Conservation (phyloP, 495 filamentous ascomycete genomes). For the Penicillium waksmanii region DNA sequence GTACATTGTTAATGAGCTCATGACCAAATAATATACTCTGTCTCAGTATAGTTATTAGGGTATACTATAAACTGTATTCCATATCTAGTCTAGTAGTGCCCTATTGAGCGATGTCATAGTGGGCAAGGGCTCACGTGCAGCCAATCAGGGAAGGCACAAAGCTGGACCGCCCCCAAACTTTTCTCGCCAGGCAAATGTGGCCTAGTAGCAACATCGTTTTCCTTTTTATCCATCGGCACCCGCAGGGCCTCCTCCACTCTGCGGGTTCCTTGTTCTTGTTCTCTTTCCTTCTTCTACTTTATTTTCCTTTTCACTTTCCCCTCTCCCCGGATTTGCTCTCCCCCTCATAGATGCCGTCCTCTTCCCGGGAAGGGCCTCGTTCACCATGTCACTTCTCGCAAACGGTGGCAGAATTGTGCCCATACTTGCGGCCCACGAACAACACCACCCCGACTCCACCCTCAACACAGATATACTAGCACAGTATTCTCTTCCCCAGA, state of each 20-base stretch:
- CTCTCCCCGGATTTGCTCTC: constrained; percentile 5
- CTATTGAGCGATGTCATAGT: constrained; percentile 29
- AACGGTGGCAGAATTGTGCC: constrained; percentile 55
- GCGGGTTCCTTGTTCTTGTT: constrained; percentile 23
- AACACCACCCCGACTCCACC: constrained; percentile 25
- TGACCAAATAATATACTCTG: not conserved
- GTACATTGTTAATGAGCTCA: too few relatives aligned
- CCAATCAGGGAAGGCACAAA: constrained; percentile 21
- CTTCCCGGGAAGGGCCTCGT: constrained; percentile 38
- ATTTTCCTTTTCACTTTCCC: constrained; percentile 14
- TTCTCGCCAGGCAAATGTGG: constrained; percentile 27
- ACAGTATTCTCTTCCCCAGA: constrained; percentile 1
- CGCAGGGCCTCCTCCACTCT: constrained; percentile 34
- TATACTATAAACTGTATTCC: not conserved
- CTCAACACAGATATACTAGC: constrained; percentile 20
- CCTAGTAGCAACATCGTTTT: constrained; percentile 18
- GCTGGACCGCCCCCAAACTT: constrained; percentile 24
- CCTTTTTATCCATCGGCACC: constrained; percentile 34
- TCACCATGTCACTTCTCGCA: constrained; percentile 46
- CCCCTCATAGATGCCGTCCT: constrained; percentile 42
- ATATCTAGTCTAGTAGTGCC: too few relatives aligned
- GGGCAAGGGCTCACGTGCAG: constrained; percentile 25
- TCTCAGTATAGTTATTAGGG: not conserved
- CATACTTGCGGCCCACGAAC: constrained; percentile 42
- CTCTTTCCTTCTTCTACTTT: constrained; percentile 19